Percentiles rank a stretch among this genome's conserved stretches.
Conservation (phyloP, 176 grass and related monocot genomes). For the Hordeum vulgare region MorexV3_pseudomolecules_assembly NC_058520.1:59351106-59351605, state of each 20-base stretch:
- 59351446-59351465: neutral
- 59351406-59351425: neutral
- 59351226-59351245: neutral
- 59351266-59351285: neutral
- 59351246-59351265: neutral
- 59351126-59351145: too few relatives aligned
- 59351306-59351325: neutral
- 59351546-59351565: neutral
- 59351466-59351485: neutral
- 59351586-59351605: neutral
- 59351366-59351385: neutral
- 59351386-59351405: neutral
- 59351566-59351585: neutral
- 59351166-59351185: too few relatives aligned
- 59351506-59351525: neutral
- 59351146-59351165: too few relatives aligned
- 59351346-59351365: neutral
- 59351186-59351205: neutral
- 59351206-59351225: neutral
- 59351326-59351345: neutral
- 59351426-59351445: neutral
- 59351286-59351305: neutral
- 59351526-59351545: neutral
- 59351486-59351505: neutral
- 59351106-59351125: too few relatives aligned